Evolutionary conservation across 2,329 filamentous ascomycete genomes (phyloP).

Genomic region (Calonectria hongkongensis): DNA sequence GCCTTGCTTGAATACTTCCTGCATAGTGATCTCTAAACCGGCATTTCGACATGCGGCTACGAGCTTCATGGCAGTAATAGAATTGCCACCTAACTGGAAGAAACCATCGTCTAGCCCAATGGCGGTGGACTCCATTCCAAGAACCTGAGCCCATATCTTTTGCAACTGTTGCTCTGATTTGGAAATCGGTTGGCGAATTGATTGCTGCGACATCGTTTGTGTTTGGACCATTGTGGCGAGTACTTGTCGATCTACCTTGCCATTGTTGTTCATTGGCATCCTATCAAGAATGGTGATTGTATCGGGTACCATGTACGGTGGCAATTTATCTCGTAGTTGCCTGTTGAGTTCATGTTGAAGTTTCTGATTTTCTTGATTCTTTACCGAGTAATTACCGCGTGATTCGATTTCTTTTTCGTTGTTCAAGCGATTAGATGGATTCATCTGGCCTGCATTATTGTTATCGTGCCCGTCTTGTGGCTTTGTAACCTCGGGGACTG

Average conservation of each 20-base stretch:
- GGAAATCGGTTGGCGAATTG: background rate
- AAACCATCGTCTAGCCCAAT: conserved; percentile 58
- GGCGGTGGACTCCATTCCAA: conserved; percentile 28
- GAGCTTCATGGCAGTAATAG: conserved; percentile 51
- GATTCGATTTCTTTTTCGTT: background rate
- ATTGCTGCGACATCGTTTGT: background rate
- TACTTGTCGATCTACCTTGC: background rate
- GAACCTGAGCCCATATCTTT: conserved; percentile 42
- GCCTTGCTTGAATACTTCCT: conserved; percentile 37
- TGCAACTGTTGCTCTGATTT: background rate
- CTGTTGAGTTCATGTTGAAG: background rate
- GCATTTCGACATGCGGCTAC: conserved; percentile 42
- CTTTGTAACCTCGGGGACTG: background rate
- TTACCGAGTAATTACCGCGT: background rate
- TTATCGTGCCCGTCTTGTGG: conserved; percentile 1
- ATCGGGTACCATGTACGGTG: conserved; percentile 54
- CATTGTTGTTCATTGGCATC: conserved; percentile 45
- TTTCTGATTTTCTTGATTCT: background rate
- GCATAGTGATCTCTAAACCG: conserved; percentile 24
- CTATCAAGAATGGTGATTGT: conserved; percentile 48
- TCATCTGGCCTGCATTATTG: no score
- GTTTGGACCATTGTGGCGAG: background rate
- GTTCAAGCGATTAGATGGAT: no score
- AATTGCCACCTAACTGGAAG: conserved; percentile 55
- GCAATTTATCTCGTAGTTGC: conserved; percentile 34